phyloP scores from a whole-genome alignment of 805 yeast species.

The Hanseniaspora lachancei region DNA sequence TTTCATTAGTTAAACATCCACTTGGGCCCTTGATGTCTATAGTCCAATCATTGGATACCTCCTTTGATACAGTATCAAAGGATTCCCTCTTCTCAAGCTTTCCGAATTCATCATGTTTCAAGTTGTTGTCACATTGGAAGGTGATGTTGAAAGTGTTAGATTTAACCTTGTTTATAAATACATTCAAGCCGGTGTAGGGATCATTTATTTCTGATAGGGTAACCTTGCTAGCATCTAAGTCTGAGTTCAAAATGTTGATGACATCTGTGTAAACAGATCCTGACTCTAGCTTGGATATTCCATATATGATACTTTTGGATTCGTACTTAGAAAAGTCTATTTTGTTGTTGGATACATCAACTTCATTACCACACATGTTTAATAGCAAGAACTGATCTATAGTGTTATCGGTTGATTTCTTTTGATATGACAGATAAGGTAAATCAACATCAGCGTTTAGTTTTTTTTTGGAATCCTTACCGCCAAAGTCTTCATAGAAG shows the following conservation, averaged over 20 bases:
- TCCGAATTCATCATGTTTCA: slow-evolving; percentile 22
- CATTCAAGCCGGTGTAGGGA: neutral
- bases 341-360: neutral
- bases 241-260: neutral
- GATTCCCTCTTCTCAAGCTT: neutral
- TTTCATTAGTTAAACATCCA: slow-evolving; percentile 32
- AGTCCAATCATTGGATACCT: slow-evolving; percentile 16
- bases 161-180: slow-evolving; percentile 12
- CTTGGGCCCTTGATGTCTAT: slow-evolving; percentile 30
- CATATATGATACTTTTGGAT: slow-evolving; percentile 4
- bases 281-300: neutral
- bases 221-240: neutral
- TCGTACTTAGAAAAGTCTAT: slow-evolving; percentile 1
- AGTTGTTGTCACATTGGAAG: slow-evolving; percentile 36
- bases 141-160: slow-evolving; percentile 35
- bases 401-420: neutral
- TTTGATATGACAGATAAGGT: neutral
- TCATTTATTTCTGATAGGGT: neutral
- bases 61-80: slow-evolving; percentile 15
- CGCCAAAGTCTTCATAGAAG: slow-evolving; percentile 6
- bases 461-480: slow-evolving; percentile 2
- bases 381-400: neutral
- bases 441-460: neutral
- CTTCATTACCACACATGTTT: slow-evolving; percentile 10
- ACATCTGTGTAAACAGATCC: slow-evolving; percentile 1